Evolutionary conservation across 208 protist species (phyloP).

Genomic region (Angomonas deanei): DNA sequence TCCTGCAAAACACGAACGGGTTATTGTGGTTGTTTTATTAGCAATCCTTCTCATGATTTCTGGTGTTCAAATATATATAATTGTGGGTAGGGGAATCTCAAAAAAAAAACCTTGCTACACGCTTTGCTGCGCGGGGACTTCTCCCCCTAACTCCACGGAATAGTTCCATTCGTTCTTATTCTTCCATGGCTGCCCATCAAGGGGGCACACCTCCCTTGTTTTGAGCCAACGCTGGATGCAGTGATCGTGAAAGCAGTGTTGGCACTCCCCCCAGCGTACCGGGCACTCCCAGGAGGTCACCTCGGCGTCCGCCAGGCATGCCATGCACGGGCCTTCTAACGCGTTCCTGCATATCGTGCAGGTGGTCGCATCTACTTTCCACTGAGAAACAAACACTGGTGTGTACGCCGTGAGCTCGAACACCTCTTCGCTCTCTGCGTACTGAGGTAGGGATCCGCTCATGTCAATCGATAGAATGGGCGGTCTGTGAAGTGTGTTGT

Average conservation of each 20-base stretch:
- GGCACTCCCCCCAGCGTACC: slow-evolving; percentile 97
- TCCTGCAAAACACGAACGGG: too few relatives aligned
- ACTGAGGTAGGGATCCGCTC: not conserved
- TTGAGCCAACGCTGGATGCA: slow-evolving; percentile 98
- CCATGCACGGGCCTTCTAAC: slow-evolving; percentile 97
- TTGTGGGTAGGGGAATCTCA: not conserved
- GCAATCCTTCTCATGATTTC: not conserved
- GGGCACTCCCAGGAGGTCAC: slow-evolving; percentile 73
- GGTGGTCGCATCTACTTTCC: slow-evolving; percentile 95
- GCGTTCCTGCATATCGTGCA: slow-evolving; percentile 98
- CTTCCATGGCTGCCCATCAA: slow-evolving; percentile 95
- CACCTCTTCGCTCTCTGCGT: not conserved
- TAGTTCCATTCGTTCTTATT: slow-evolving; percentile 64
- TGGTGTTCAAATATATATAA: not conserved
- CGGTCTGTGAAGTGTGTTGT: not conserved
- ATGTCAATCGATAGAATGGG: not conserved
- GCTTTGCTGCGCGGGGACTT: too few relatives aligned
- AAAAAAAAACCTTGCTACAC: not conserved
- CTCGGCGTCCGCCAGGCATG: slow-evolving; percentile 89
- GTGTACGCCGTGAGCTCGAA: slow-evolving; percentile 92
- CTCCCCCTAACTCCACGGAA: not conserved
- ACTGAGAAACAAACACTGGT: slow-evolving; percentile 94
- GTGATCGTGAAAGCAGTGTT: slow-evolving; percentile 98
- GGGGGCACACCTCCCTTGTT: slow-evolving; percentile 95
- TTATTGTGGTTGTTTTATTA: too few relatives aligned